A percentile compares a stretch with the other conserved stretches of the same genome.
These are phyloP conservation scores for Fusarium pseudonygamai DNA, from an alignment of 2,329 filamentous ascomycete genomes.

Conservation along the genomic window DNA sequence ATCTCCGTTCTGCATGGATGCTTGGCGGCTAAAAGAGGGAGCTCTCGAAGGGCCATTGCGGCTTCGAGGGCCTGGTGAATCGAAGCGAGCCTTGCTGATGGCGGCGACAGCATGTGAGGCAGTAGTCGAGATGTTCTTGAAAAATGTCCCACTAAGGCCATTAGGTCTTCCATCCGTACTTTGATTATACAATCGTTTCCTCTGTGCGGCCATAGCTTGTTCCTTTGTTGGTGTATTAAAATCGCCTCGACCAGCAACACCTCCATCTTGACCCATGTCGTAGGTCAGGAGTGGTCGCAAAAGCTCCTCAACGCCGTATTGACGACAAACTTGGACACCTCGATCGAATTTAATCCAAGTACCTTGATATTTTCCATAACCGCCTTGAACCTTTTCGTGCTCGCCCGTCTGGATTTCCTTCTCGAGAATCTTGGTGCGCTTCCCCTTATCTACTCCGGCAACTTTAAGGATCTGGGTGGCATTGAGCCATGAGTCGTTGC, in stretches of 20 bases:
- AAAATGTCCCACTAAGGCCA: slow-evolving; percentile 84
- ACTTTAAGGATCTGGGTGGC: slow-evolving; percentile 98
- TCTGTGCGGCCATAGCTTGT: slow-evolving; percentile 94
- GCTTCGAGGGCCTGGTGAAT: slow-evolving; percentile 80
- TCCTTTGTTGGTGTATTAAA: slow-evolving; percentile 98
- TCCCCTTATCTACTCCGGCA: slow-evolving; percentile 95
- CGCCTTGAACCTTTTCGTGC: slow-evolving; percentile 98
- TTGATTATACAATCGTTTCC: slow-evolving; percentile 88
- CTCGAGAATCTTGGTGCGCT: slow-evolving; percentile 96
- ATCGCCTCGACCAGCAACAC: slow-evolving; percentile 74
- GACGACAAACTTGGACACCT: slow-evolving; percentile 89
- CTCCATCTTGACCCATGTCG: slow-evolving; percentile 81
- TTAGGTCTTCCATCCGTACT: slow-evolving; percentile 72
- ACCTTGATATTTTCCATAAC: slow-evolving; percentile 98
- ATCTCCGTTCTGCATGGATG: slow-evolving; percentile 75
- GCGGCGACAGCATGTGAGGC: slow-evolving; percentile 93
- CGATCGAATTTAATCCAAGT: slow-evolving; percentile 98
- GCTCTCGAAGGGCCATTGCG: slow-evolving; percentile 72
- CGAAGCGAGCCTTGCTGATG: slow-evolving; percentile 94
- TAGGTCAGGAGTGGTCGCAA: slow-evolving; percentile 80
- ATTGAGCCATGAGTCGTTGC: slow-evolving; percentile 96
- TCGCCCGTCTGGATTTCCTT: slow-evolving; percentile 97
- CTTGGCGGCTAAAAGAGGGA: slow-evolving; percentile 75
- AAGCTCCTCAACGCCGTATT: slow-evolving; percentile 80
- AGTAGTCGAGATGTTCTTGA: slow-evolving; percentile 94